Conservation (phyloP, 2,329 filamentous ascomycete genomes). For the Dactylella cylindrospora region DNA sequence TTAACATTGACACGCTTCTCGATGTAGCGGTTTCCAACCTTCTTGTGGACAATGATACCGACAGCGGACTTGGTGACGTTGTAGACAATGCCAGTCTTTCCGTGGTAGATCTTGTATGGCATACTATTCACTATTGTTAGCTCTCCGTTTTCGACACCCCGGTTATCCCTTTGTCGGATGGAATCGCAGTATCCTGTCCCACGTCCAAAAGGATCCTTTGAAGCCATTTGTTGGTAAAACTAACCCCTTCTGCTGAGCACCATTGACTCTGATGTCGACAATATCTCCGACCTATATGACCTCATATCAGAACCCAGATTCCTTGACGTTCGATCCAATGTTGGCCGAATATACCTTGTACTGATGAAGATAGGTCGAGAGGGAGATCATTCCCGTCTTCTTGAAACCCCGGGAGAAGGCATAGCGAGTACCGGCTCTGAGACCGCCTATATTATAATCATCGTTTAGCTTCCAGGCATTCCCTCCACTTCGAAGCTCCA, state of each 20-base stretch:
- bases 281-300: conserved; percentile 76
- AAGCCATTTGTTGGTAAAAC: conserved; percentile 1
- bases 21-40: conserved; percentile 98
- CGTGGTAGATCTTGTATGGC: conserved; percentile 99
- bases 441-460: conserved; percentile 70
- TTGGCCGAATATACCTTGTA: conserved; percentile 58
- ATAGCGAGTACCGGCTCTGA: conserved; percentile 84
- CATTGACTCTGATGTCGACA: conserved; percentile 98
- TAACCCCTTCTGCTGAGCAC: conserved; percentile 84
- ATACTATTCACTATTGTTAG: conserved; percentile 62
- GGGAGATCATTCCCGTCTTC: conserved; percentile 88
- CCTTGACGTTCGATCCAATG: conserved; percentile 9
- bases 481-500: conserved; percentile 17
- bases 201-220: not conserved
- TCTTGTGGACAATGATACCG: conserved; percentile 99
- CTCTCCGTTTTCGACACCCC: not conserved
- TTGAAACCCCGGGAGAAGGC: conserved; percentile 94
- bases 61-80: conserved; percentile 98
- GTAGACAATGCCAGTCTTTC: conserved; percentile 97
- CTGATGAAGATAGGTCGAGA: conserved; percentile 90
- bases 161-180: conserved; percentile 1
- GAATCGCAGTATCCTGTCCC: not conserved
- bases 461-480: conserved; percentile 38
- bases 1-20: conserved; percentile 99
- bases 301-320: conserved; percentile 55